Percentiles rank a stretch among this genome's conserved stretches.
Conservation (phyloP, 371 early-diverging fungal species). For the Mortierella sp. region DNA sequence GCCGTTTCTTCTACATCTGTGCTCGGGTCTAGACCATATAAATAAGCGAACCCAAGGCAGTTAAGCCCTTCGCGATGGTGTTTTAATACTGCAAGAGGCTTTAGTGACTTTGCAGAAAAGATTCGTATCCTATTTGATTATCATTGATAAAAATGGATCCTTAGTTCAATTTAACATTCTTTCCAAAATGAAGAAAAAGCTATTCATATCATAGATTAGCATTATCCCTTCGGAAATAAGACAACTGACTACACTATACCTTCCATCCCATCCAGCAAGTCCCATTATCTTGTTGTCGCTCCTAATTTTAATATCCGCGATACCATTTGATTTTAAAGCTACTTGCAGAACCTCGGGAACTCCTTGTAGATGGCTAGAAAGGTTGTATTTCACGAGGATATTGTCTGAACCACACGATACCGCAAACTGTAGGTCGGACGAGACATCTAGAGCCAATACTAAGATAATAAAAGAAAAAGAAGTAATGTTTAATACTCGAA, state of each 20-base stretch:
- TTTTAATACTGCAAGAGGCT: conserved; percentile 51
- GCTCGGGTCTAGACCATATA: background rate
- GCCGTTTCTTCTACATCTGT: background rate
- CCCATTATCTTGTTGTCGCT: conserved; percentile 40
- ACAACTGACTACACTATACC: conserved; percentile 14
- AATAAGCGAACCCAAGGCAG: conserved; percentile 29
- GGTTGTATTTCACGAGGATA: conserved; percentile 29
- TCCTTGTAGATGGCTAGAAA: conserved; percentile 20
- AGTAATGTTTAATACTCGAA: background rate
- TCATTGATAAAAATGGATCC: background rate
- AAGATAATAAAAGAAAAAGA: background rate
- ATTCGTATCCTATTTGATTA: conserved; percentile 34
- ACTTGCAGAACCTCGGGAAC: conserved; percentile 23
- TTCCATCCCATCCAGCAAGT: conserved; percentile 57
- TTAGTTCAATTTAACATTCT: too few relatives aligned
- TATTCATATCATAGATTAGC: too few relatives aligned
- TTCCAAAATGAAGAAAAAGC: too few relatives aligned
- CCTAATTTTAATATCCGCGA: conserved; percentile 35
- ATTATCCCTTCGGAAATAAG: background rate
- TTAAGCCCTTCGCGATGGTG: conserved; percentile 48
- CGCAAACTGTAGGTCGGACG: conserved; percentile 23
- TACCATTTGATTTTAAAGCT: conserved; percentile 38
- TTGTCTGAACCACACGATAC: conserved; percentile 45
- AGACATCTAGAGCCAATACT: conserved; percentile 42
- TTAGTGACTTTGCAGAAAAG: conserved; percentile 40